Evolutionary conservation across 371 early-diverging fungal species (phyloP).

Genomic region (Antonospora locustae): DNA sequence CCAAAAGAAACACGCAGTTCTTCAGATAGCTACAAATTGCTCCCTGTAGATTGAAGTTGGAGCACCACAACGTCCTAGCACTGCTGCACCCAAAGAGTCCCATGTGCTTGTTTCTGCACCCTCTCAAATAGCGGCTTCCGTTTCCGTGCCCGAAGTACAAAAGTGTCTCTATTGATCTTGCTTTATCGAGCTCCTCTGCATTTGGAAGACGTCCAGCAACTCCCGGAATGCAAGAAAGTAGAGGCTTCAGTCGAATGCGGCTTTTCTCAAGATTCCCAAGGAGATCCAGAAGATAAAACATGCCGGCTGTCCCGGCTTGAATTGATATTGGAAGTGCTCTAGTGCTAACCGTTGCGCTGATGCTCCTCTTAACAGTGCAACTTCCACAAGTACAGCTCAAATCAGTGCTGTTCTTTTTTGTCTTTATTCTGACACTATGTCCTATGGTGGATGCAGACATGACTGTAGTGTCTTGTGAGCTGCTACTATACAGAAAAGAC

Average conservation of each 20-base stretch:
- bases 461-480: neutral
- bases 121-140: slow-evolving; percentile 65
- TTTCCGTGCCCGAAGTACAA: slow-evolving; percentile 88
- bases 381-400: too few species aligned
- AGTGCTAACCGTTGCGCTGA: neutral
- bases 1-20: slow-evolving; percentile 58
- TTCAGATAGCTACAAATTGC: slow-evolving; percentile 19
- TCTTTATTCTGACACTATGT: neutral
- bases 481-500: too few species aligned
- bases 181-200: too few species aligned
- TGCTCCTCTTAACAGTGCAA: too few species aligned
- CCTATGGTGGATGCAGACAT: neutral
- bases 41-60: slow-evolving; percentile 40
- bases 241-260: slow-evolving; percentile 8
- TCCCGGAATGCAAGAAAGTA: too few species aligned
- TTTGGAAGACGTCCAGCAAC: neutral
- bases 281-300: slow-evolving; percentile 48
- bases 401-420: neutral
- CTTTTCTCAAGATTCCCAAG: slow-evolving; percentile 43
- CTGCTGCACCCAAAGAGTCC: slow-evolving; percentile 54
- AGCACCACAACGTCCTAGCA: slow-evolving; percentile 25
- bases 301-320: neutral
- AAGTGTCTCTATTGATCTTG: slow-evolving; percentile 32
- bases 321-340: neutral
- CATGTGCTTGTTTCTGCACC: slow-evolving; percentile 19